Conservation (phyloP, 2,329 filamentous ascomycete genomes). For the Pestalotiopsis sp. region DNA sequence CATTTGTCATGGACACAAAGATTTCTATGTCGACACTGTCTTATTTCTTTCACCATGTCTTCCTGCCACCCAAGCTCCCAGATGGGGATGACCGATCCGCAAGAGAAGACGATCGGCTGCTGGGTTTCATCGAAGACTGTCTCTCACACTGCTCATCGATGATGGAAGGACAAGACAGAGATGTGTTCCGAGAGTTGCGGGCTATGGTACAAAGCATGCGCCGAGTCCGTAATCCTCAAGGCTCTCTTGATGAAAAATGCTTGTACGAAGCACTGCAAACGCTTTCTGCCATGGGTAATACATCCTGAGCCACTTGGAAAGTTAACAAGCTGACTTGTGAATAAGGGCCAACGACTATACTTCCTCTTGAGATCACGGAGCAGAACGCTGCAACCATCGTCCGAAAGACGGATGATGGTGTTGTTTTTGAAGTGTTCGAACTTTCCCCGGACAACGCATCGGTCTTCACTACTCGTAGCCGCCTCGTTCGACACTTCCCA, state of each 20-base stretch:
- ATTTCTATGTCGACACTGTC: background rate
- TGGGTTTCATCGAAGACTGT: slow-evolving; percentile 7
- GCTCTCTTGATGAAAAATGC: background rate
- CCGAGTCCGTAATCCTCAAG: background rate
- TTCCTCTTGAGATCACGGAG: slow-evolving; percentile 23
- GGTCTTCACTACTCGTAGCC: slow-evolving; percentile 24
- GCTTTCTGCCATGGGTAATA: background rate
- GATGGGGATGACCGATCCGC: slow-evolving; percentile 3
- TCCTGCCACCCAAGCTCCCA: slow-evolving; percentile 31
- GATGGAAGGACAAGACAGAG: background rate
- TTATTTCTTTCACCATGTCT: slow-evolving; percentile 28
- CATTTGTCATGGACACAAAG: background rate
- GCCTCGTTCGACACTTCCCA: slow-evolving; percentile 30
- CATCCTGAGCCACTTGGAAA: background rate
- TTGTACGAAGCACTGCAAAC: background rate
- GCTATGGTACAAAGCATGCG: background rate
- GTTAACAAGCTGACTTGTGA: background rate
- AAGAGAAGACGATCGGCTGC: background rate
- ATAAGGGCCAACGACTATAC: background rate
- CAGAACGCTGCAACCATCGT: slow-evolving; percentile 35
- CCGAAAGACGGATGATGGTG: background rate
- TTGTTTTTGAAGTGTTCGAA: slow-evolving; percentile 30
- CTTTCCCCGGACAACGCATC: slow-evolving; percentile 22
- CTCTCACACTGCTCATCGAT: background rate
- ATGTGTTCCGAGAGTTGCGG: background rate